Evolutionary conservation across 495 filamentous ascomycete species (phyloP), one percentile per base, ranked within the genome.

Genomic region (Tuber magnatum): DNA sequence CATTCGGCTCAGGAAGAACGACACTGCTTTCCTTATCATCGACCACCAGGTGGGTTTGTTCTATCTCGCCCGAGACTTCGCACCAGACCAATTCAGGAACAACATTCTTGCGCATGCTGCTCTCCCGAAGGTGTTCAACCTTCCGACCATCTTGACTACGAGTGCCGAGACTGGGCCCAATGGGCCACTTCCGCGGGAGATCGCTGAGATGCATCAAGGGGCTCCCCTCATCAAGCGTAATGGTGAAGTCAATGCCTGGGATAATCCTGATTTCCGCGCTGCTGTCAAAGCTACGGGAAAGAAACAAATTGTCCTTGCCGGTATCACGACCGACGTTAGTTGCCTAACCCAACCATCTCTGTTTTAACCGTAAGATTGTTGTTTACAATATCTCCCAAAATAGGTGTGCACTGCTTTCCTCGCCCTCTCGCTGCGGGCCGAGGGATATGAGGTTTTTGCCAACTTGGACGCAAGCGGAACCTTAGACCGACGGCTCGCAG

Each of bases 161-260:
- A 92, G 90, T 32, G 89, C 91, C 22, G 86, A 93, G 76, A 81
- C 79, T 0, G 87, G 88, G 32, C 89, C 90, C 68, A 93, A 94
- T 82, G 92, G 92, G 16, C 87, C 85, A 3, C 83, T 93, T 40
- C 90, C 91, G 12, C 88, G 90, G 80, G 92, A 93, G 81, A 91
- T 94, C 74, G 77, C 86, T 5, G 85, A 88, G 6, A 87, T 91
- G 88, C 89, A 91, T 80, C 91, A 92, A 41, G 85, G 87, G 43
- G 88, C 90, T 16, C 87, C 90, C 3, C 83, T 92, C 28, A 88
- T 94, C 81, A 86, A 85, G 75, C 89, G 92, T 48, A 86, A 91
- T 73, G 92, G 92, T 46, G 91, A 94, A 79, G 92, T 93, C 77
- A 87, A 94, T 77, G 92, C 92, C 6, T 94, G 91, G 92, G 92